Percentiles rank a stretch among this genome's conserved stretches.
phyloP scores from a whole-genome alignment of 1,139 yeast species.

The Yueomyces sp. region DNA sequence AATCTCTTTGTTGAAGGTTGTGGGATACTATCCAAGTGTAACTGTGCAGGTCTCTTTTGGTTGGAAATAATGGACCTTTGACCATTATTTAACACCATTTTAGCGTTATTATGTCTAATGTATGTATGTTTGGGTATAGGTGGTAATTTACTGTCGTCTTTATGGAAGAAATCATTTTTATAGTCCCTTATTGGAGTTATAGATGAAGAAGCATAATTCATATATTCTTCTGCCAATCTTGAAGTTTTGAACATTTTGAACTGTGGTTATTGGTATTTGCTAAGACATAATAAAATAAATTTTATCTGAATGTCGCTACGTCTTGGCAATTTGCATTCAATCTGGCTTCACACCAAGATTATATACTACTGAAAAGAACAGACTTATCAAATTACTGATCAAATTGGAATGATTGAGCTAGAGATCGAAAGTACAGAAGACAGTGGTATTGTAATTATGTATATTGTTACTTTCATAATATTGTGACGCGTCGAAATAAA shows the following conservation, averaged over 20 bases:
- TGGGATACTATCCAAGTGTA: slow-evolving; percentile 6
- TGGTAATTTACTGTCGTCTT: slow-evolving; percentile 15
- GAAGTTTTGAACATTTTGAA: slow-evolving; percentile 19
- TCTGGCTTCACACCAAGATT: too few species aligned
- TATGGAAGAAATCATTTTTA: slow-evolving; percentile 18
- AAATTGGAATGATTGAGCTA: too few species aligned
- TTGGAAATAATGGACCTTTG: background rate
- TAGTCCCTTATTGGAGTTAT: slow-evolving; percentile 25
- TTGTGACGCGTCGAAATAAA: too few species aligned
- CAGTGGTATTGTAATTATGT: too few species aligned
- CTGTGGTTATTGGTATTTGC: background rate
- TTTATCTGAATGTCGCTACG: too few species aligned
- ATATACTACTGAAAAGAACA: too few species aligned
- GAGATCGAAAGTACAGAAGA: too few species aligned
- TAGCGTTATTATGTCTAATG: background rate
- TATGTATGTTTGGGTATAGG: background rate
- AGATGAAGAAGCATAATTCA: slow-evolving; percentile 10
- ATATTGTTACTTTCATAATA: too few species aligned
- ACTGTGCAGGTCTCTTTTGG: slow-evolving; percentile 11
- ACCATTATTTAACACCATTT: background rate
- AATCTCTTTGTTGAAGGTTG: slow-evolving; percentile 14
- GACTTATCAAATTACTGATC: too few species aligned
- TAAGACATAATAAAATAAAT: too few species aligned
- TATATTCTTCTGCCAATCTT: slow-evolving; percentile 12
- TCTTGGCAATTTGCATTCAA: too few species aligned